phyloP scores from a whole-genome alignment of 345 rosid species.

The Populus tremula region DNA sequence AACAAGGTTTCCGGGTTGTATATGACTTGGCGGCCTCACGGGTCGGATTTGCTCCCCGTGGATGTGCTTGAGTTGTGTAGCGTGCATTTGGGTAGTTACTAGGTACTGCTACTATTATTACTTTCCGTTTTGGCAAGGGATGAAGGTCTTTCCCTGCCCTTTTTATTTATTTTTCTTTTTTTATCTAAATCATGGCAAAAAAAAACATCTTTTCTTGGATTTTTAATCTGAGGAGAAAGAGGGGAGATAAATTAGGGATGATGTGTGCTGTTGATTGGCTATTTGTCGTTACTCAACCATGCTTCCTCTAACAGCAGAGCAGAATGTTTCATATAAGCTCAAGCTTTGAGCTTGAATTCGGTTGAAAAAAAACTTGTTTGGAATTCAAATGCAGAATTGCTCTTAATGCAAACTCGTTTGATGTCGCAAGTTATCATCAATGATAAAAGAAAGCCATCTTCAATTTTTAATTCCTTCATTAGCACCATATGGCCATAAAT shows the following conservation, averaged over 20 bases:
- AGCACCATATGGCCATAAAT: no score
- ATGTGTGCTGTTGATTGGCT: background rate
- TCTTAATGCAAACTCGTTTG: no score
- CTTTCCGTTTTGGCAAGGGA: background rate
- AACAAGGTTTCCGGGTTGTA: conserved; percentile 89
- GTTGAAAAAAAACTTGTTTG: background rate
- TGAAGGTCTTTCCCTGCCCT: background rate
- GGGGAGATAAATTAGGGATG: background rate
- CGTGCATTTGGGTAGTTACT: background rate
- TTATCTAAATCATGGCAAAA: no score
- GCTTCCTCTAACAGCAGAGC: no score
- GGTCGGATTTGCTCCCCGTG: conserved; percentile 85
- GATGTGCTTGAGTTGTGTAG: conserved; percentile 42
- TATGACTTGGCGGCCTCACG: conserved; percentile 66
- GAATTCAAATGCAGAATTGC: no score
- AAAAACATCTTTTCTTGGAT: background rate
- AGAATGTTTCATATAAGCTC: no score
- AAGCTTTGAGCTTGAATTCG: background rate
- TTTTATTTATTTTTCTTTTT: background rate
- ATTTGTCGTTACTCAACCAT: background rate
- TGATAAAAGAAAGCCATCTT: no score
- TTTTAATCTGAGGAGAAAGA: background rate
- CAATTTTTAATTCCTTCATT: no score
- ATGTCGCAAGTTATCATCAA: no score
- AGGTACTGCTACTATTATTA: background rate